Evolutionary conservation across 352 stramenopile genomes (phyloP), one percentile per base, ranked within the genome.

Genomic region (Pelagophyceae sp.): DNA sequence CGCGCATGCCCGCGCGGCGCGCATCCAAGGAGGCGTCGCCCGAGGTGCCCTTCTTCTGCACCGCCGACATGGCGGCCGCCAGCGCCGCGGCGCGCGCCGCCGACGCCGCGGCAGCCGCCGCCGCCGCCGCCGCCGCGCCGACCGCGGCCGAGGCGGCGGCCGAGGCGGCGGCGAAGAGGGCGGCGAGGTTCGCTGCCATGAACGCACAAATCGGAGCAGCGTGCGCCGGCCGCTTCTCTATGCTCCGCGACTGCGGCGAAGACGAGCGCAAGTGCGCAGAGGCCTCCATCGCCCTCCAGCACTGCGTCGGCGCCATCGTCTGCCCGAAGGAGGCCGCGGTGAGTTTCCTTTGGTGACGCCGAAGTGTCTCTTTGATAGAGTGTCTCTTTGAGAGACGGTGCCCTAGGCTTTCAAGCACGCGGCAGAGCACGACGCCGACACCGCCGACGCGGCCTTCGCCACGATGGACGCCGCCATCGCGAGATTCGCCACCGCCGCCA

Each of bases 281-380:
- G 17, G 67, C 67, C 33, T 17, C 67, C 67, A 74, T 74, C 67
- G 33, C 33, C 35, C 67, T 74, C 67, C 67, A 74, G 67, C 67
- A 74, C 67, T 74, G 67, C 67, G 67, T 74, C 67, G 67, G 35
- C 17, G 31, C 67, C 35, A 37, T 74, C 27, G 67, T 74, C 67
- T 51, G 35, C 38, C 67, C 67, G 1, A 31, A 58, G 25, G 67
- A 74, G 38, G 67, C 67, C 27, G 67, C 33, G 2, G n/a, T n/a
- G n/a, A n/a, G n/a, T n/a, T n/a, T n/a, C n/a, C n/a, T n/a, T n/a
- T n/a, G n/a, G n/a, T n/a, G n/a, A n/a, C n/a, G n/a, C n/a, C n/a
- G n/a, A n/a, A n/a, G n/a, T n/a, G n/a, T n/a, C n/a, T n/a, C n/a
- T n/a, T n/a, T n/a, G n/a, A n/a, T n/a, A n/a, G n/a, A n/a, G n/a